Conservation (phyloP, 129 eudicot species). For the Flaveria sonorensis region DNA sequence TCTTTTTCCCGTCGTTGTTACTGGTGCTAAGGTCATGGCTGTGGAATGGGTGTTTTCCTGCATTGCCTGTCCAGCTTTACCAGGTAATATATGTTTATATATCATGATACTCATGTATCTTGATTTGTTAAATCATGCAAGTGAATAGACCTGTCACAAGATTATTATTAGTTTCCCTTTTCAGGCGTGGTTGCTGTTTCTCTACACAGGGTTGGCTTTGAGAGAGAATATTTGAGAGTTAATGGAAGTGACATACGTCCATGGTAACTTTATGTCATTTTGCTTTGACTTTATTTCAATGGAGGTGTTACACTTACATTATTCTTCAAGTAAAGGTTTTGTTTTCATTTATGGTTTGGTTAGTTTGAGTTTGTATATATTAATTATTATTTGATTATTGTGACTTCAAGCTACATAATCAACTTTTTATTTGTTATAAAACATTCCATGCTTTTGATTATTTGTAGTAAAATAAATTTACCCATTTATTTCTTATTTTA, state of each 20-base stretch:
- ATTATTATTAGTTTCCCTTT: conserved; percentile 27
- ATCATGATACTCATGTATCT: neutral
- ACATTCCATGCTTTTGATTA: neutral
- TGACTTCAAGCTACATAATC: neutral
- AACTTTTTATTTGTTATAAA: neutral
- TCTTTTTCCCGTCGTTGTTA: conserved; percentile 72
- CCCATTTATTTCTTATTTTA: neutral
- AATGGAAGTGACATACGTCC: conserved; percentile 98
- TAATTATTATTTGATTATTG: neutral
- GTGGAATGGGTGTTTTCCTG: conserved; percentile 94
- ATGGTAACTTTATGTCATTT: conserved; percentile 48
- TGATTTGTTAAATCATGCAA: neutral
- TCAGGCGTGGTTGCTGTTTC: conserved; percentile 94
- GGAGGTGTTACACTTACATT: neutral
- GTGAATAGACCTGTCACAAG: neutral
- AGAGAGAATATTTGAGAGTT: conserved; percentile 90
- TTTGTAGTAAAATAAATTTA: conserved; percentile 2
- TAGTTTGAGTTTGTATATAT: neutral
- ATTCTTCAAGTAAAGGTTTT: no score
- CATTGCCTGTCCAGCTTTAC: conserved; percentile 86
- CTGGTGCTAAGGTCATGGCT: conserved; percentile 59
- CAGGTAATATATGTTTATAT: conserved; percentile 52
- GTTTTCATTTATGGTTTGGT: neutral
- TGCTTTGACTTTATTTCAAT: neutral
- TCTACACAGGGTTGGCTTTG: conserved; percentile 87